phyloP scores from a whole-genome alignment of 768 basidiomycete species.

The Russula ochroleuca region DNA sequence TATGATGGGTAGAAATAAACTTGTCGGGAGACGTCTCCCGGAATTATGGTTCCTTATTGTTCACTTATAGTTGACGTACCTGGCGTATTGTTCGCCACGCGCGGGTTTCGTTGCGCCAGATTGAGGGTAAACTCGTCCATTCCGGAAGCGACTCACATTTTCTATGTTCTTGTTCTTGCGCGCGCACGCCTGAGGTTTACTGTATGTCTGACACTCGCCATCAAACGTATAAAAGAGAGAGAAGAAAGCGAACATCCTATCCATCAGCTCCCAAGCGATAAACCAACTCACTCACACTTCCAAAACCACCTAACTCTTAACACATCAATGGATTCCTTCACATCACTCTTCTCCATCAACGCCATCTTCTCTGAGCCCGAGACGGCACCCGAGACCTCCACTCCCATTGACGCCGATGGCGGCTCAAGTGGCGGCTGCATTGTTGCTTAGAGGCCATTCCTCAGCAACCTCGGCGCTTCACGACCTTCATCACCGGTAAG shows the following conservation, averaged over 20 bases:
- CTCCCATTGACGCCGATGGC: conserved; percentile 4
- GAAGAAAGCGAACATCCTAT: background rate
- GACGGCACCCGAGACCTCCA: background rate
- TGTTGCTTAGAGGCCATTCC: conserved; percentile 4
- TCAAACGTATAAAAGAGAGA: background rate
- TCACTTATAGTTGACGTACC: too few species aligned
- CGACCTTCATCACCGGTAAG: background rate
- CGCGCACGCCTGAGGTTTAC: too few species aligned
- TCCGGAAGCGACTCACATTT: too few species aligned
- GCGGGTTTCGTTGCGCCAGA: too few species aligned
- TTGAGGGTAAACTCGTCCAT: too few species aligned
- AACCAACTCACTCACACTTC: background rate
- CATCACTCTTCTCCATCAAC: background rate
- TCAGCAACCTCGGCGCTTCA: background rate
- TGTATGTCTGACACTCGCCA: too few species aligned
- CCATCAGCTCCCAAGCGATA: background rate
- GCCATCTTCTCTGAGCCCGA: background rate
- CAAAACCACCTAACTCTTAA: background rate
- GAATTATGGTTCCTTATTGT: too few species aligned
- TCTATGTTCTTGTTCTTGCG: too few species aligned
- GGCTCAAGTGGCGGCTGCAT: background rate
- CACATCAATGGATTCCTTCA: conserved; percentile 16
- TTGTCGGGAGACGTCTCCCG: too few species aligned
- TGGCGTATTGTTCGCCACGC: too few species aligned
- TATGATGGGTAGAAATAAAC: too few species aligned